Conservation (phyloP, 1,284 basidiomycete species). For the Thelephora terrestris region DNA sequence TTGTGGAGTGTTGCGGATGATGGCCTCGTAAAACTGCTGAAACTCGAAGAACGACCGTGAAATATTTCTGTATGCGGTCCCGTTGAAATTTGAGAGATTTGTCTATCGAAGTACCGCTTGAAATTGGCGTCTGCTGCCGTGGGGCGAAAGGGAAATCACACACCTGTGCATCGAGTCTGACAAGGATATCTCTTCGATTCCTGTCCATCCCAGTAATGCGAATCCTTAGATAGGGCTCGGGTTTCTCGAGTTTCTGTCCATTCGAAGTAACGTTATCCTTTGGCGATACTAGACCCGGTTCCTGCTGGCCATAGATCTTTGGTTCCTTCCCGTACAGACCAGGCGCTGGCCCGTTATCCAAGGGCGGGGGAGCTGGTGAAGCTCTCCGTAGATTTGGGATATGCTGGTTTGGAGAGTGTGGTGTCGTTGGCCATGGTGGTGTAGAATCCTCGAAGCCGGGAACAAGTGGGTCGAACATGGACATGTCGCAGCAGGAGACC, state of each 20-base stretch:
- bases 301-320: slow-evolving; percentile 75
- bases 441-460: slow-evolving; percentile 24
- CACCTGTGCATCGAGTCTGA: slow-evolving; percentile 90
- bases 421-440: slow-evolving; percentile 34
- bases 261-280: slow-evolving; percentile 50
- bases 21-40: slow-evolving; percentile 82
- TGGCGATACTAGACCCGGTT: slow-evolving; percentile 71
- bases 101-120: slow-evolving; percentile 44
- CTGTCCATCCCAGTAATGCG: slow-evolving; percentile 84
- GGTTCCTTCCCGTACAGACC: slow-evolving; percentile 67
- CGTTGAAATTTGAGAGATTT: slow-evolving; percentile 85
- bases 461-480: slow-evolving; percentile 31
- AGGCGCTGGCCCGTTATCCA: slow-evolving; percentile 38
- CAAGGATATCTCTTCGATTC: slow-evolving; percentile 84
- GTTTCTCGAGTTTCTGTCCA: slow-evolving; percentile 60
- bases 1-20: slow-evolving; percentile 77
- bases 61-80: slow-evolving; percentile 81
- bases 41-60: slow-evolving; percentile 88
- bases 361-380: slow-evolving; percentile 23
- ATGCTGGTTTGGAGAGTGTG: slow-evolving; percentile 28
- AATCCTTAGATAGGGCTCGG: slow-evolving; percentile 76
- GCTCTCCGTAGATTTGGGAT: slow-evolving; percentile 31
- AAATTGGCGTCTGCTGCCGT: no score
- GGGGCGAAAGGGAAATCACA: neutral
- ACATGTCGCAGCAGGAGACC: neutral